A percentile compares a stretch with the other conserved stretches of the same genome.
phyloP scores from a whole-genome alignment of 768 basidiomycete species.

The Phanerodontia chrysosporium region DNA sequence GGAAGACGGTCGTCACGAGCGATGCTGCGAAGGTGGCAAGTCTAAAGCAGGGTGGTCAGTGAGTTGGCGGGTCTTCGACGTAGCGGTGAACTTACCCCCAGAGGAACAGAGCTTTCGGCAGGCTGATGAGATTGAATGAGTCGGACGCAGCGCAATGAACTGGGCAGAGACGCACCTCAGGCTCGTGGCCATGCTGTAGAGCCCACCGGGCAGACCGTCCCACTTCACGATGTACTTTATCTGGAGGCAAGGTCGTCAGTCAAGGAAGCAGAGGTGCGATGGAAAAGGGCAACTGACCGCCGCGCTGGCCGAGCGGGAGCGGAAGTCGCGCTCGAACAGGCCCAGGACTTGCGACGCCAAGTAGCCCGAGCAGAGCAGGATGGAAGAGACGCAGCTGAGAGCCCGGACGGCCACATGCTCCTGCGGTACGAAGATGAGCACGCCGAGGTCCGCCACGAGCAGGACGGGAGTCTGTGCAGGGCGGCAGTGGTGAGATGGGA shows the following conservation, averaged over 20 bases:
- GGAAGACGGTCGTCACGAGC: neutral
- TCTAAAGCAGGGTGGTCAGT: neutral
- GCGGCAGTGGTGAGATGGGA: neutral
- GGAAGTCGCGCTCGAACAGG: neutral
- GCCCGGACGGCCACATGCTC: neutral
- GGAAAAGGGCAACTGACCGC: neutral
- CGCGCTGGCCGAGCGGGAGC: neutral
- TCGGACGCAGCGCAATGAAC: neutral
- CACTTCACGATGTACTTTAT: neutral
- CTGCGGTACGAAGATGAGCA: neutral
- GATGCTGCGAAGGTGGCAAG: neutral
- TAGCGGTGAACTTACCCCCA: neutral
- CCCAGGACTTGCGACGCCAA: neutral
- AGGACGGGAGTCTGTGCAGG: neutral
- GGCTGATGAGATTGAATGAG: neutral
- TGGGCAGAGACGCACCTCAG: neutral
- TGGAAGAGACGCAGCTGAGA: neutral
- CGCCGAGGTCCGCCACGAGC: neutral
- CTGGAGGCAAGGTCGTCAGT: neutral
- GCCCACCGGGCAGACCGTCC: neutral
- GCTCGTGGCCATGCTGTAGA: neutral
- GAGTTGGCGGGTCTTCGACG: no score
- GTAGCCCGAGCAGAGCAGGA: neutral
- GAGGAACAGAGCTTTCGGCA: neutral
- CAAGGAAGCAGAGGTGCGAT: neutral